A percentile compares a stretch with the other conserved stretches of the same genome.
phyloP scores from a whole-genome alignment of 2,329 filamentous ascomycete genomes.

The Paecilomyces formosus region DNA sequence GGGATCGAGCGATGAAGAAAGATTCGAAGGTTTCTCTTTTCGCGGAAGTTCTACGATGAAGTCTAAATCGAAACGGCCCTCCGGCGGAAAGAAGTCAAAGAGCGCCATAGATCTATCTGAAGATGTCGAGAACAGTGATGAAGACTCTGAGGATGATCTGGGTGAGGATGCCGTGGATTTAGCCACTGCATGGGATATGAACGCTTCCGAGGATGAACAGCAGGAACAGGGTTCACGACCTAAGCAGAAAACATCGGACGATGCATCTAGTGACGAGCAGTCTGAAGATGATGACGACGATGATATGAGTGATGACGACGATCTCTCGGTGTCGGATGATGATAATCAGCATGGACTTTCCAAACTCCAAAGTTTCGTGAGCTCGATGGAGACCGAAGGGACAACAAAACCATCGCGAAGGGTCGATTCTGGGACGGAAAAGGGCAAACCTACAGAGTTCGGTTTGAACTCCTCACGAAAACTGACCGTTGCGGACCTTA shows the following conservation, averaged over 20 bases:
- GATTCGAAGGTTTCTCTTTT: constrained; percentile 69
- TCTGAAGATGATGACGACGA: constrained; percentile 16
- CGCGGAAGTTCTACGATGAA: constrained; percentile 48
- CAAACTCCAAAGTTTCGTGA: constrained; percentile 62
- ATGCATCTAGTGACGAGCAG: constrained; percentile 26
- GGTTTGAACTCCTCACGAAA: constrained; percentile 55
- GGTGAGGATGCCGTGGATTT: constrained; percentile 58
- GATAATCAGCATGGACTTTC: constrained; percentile 48
- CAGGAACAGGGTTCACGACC: background rate
- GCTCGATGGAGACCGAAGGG: constrained; percentile 48
- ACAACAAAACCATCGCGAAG: constrained; percentile 23
- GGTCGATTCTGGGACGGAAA: constrained; percentile 49
- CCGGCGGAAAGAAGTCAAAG: constrained; percentile 15
- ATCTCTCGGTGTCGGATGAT: constrained; percentile 41
- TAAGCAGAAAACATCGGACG: constrained; percentile 17
- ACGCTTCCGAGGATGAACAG: constrained; percentile 36
- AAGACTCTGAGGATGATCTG: constrained; percentile 45
- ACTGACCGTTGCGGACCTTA: constrained; percentile 67
- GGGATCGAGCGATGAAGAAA: constrained; percentile 79
- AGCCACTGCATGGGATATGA: constrained; percentile 54
- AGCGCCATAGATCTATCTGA: constrained; percentile 44
- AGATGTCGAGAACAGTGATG: constrained; percentile 40
- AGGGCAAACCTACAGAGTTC: constrained; percentile 54
- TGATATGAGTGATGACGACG: constrained; percentile 44
- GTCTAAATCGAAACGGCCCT: constrained; percentile 26